Evolutionary conservation across 352 stramenopile species (phyloP).

Genomic region (Hyaloperonospora brassicae): DNA sequence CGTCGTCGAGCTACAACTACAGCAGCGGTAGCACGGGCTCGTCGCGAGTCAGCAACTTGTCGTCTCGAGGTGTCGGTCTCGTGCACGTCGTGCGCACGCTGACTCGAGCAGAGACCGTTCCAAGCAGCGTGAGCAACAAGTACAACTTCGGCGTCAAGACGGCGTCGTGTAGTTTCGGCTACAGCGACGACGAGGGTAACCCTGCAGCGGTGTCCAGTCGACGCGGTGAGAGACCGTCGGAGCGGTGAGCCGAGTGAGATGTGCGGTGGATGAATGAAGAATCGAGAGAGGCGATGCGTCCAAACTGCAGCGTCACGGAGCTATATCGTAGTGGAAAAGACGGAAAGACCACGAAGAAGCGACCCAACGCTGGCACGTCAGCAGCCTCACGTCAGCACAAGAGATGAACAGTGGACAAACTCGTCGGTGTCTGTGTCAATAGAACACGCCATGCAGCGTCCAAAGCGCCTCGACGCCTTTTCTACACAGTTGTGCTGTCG

Average conservation of each 20-base stretch:
- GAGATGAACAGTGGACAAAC: too few relatives aligned
- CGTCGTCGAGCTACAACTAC: slow-evolving; percentile 11
- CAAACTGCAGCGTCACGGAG: too few relatives aligned
- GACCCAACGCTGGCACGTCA: background rate
- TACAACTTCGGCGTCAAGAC: slow-evolving; percentile 24
- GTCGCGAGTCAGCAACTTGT: slow-evolving; percentile 21
- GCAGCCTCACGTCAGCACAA: slow-evolving; percentile 4
- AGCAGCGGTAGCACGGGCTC: slow-evolving; percentile 13
- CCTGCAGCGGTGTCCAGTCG: slow-evolving; percentile 5
- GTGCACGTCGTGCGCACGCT: slow-evolving; percentile 18
- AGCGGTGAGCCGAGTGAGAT: slow-evolving; percentile 22
- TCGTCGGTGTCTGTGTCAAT: too few relatives aligned
- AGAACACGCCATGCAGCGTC: slow-evolving; percentile 6
- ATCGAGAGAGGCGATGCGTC: slow-evolving; percentile 3
- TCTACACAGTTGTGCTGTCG: background rate
- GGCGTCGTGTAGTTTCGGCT: slow-evolving; percentile 30
- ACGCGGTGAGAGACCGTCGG: slow-evolving; percentile 14
- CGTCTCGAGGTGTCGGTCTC: slow-evolving; percentile 9
- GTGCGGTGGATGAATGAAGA: background rate
- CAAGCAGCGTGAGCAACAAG: slow-evolving; percentile 17
- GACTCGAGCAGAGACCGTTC: background rate
- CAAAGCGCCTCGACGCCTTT: slow-evolving; percentile 1
- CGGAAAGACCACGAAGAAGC: slow-evolving; percentile 3
- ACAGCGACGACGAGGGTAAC: slow-evolving; percentile 27
- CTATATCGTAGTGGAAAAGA: background rate